These are phyloP conservation scores for Botrytis porri DNA, from an alignment of 2,329 filamentous ascomycete genomes.

Conservation along the genomic window DNA sequence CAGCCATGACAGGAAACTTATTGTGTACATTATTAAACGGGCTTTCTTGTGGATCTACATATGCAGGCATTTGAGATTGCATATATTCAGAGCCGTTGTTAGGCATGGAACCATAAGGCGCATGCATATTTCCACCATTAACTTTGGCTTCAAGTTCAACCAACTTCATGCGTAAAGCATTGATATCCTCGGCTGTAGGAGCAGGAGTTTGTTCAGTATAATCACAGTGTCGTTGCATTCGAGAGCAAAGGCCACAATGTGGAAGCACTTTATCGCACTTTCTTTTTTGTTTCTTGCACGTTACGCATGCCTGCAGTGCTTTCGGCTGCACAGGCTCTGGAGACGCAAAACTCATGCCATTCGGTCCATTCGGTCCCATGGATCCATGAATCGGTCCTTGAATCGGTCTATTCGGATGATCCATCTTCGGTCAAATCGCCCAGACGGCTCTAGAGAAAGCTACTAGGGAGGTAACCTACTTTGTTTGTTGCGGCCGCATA, in stretches of 20 bases:
- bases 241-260: slow-evolving; percentile 46
- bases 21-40: slow-evolving; percentile 35
- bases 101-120: slow-evolving; percentile 26
- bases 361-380: not conserved
- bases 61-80: slow-evolving; percentile 26
- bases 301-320: slow-evolving; percentile 44
- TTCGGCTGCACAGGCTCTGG: slow-evolving; percentile 25
- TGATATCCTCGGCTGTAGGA: slow-evolving; percentile 43
- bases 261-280: slow-evolving; percentile 52
- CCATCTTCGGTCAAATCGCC: slow-evolving; percentile 11
- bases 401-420: not conserved
- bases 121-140: slow-evolving; percentile 30
- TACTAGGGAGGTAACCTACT: not conserved
- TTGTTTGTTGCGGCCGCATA: slow-evolving; percentile 14
- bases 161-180: slow-evolving; percentile 41
- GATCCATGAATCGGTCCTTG: not conserved
- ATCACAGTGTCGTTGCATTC: slow-evolving; percentile 44
- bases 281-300: slow-evolving; percentile 49
- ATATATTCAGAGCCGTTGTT: slow-evolving; percentile 24
- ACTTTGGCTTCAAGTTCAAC: slow-evolving; percentile 42
- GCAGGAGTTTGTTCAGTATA: slow-evolving; percentile 41
- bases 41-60: slow-evolving; percentile 28
- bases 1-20: slow-evolving; percentile 44
- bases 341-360: not conserved
- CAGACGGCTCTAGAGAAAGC: not conserved